phyloP scores from a whole-genome alignment of 106 monocot genomes.

The Vanilla planifolia region DNA sequence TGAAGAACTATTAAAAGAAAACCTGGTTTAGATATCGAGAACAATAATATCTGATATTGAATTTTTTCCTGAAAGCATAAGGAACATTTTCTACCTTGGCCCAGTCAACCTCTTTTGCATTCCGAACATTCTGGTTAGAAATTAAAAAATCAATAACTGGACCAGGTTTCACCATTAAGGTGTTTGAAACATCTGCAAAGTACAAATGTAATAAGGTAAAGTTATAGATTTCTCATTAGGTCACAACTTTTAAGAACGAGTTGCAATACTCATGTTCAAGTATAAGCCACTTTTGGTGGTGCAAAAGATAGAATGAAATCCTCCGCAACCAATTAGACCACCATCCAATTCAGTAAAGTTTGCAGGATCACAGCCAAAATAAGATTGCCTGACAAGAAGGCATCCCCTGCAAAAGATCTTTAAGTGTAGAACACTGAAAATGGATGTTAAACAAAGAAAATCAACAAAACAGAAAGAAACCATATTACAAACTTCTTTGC shows the following conservation, averaged over 20 bases:
- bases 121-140: conserved; percentile 57
- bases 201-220: neutral
- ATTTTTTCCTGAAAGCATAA: too few relatives aligned
- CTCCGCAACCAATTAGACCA: conserved; percentile 62
- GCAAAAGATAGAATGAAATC: conserved; percentile 64
- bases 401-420: conserved; percentile 42
- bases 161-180: conserved; percentile 68
- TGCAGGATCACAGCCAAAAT: conserved; percentile 37
- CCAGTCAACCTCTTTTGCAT: conserved; percentile 57
- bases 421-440: neutral
- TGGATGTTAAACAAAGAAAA: neutral
- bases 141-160: conserved; percentile 67
- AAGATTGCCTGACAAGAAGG: conserved; percentile 72
- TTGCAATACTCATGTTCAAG: conserved; percentile 72
- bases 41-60: neutral
- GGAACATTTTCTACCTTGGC: conserved; percentile 34
- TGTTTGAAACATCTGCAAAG: conserved; percentile 71
- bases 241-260: neutral
- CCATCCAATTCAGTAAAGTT: conserved; percentile 60
- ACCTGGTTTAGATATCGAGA: neutral
- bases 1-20: neutral
- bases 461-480: neutral
- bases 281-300: conserved; percentile 53
- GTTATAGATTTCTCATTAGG: neutral
- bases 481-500: conserved; percentile 50